Percentiles rank a stretch among this genome's conserved stretches.
Conservation (phyloP, 345 rosid genomes). For the Carallia brachiata region DNA sequence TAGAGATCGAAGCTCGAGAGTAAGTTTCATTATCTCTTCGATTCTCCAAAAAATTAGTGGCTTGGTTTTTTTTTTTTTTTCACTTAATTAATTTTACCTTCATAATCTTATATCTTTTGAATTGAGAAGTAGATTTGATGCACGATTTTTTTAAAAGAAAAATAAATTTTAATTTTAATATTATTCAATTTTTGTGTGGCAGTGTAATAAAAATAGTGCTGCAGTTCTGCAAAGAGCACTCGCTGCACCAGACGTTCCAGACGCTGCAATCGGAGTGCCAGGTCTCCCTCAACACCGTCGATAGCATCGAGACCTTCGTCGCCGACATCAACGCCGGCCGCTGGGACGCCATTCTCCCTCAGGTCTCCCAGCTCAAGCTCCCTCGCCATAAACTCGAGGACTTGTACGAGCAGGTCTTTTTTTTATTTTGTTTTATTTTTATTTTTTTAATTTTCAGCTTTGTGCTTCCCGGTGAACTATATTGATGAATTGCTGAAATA, state of each 20-base stretch:
- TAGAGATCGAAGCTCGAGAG: slow-evolving; percentile 98
- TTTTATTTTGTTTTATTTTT: background rate
- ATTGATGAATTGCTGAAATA: no score
- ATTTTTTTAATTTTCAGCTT: background rate
- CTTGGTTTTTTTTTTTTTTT: background rate
- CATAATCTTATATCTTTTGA: background rate
- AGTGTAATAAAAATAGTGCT: slow-evolving; percentile 96
- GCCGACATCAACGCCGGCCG: slow-evolving; percentile 86
- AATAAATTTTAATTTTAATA: background rate
- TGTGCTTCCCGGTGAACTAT: no score
- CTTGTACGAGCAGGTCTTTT: slow-evolving; percentile 79
- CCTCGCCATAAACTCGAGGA: slow-evolving; percentile 90
- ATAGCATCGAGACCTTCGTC: slow-evolving; percentile 88
- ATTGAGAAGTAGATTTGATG: no score
- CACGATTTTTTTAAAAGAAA: background rate
- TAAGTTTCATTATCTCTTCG: slow-evolving; percentile 27
- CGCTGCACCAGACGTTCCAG: slow-evolving; percentile 92
- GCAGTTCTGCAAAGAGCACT: slow-evolving; percentile 97
- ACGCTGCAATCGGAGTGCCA: slow-evolving; percentile 91
- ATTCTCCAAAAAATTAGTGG: background rate
- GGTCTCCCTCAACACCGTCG: slow-evolving; percentile 89
- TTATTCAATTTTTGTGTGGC: slow-evolving; percentile 15
- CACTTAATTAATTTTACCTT: background rate
- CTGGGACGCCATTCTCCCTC: slow-evolving; percentile 94
- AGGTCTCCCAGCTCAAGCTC: slow-evolving; percentile 90